Evolutionary conservation across 164 flowering plant species (phyloP).

Genomic region (Buxus sempervirens): DNA sequence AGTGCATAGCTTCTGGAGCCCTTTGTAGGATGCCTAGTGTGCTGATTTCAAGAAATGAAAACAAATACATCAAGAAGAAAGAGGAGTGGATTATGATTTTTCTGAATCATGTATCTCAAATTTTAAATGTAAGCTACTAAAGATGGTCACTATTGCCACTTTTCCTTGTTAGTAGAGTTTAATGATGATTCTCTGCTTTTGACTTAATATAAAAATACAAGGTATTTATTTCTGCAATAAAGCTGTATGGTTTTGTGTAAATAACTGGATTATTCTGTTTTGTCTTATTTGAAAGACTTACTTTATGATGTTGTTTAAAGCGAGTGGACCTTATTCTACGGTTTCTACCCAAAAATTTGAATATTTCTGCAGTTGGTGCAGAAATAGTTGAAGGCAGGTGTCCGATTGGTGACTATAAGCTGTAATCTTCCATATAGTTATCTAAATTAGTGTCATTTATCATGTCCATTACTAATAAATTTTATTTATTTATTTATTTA

Average conservation of each 20-base stretch:
- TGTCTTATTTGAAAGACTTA: background rate
- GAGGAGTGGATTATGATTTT: conserved; percentile 49
- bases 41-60: conserved; percentile 22
- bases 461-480: too few species aligned
- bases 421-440: conserved; percentile 27
- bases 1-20: conserved; percentile 39
- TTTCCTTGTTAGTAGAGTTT: background rate
- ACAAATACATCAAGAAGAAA: conserved; percentile 27
- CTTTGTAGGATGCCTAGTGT: conserved; percentile 13
- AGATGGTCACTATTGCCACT: background rate
- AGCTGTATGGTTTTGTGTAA: background rate
- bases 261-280: background rate
- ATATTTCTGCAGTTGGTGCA: conserved; percentile 47
- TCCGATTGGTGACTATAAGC: conserved; percentile 56
- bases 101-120: conserved; percentile 41
- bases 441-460: background rate
- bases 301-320: background rate
- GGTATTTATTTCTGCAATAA: conserved; percentile 32
- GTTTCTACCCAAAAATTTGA: background rate
- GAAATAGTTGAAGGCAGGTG: conserved; percentile 91
- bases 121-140: conserved; percentile 41
- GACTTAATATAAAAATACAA: conserved; percentile 28
- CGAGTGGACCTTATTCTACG: background rate
- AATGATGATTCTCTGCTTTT: too few species aligned
- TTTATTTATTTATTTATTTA: too few species aligned